Percentiles rank a stretch among this genome's conserved stretches.
These are phyloP conservation scores for Ajuga reptans DNA, from an alignment of 305 asterid species.

Conservation along the genomic window DNA sequence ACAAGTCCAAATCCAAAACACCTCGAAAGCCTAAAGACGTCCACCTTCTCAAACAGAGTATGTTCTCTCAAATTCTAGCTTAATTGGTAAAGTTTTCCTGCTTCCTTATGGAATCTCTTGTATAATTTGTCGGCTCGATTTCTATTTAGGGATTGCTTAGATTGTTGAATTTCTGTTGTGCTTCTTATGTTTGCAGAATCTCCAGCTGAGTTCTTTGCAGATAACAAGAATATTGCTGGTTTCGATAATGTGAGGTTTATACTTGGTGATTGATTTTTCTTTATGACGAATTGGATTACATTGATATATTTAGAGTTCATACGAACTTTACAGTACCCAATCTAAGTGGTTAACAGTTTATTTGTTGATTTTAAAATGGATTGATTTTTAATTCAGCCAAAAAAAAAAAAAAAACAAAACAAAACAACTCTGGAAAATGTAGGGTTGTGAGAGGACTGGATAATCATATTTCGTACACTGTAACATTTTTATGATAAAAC, in stretches of 20 bases:
- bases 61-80: neutral
- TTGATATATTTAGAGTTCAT: neutral
- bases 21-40: slow-evolving; percentile 54
- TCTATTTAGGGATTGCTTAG: neutral
- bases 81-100: neutral
- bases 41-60: slow-evolving; percentile 75
- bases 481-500: neutral
- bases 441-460: neutral
- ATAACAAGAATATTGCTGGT: slow-evolving; percentile 87
- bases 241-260: slow-evolving; percentile 69
- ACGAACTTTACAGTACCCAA: neutral
- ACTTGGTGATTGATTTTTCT: neutral
- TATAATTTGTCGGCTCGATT: neutral
- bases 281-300: neutral
- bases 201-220: slow-evolving; percentile 91
- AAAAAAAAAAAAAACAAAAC: too few species aligned
- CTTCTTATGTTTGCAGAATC: slow-evolving; percentile 50
- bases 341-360: neutral
- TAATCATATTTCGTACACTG: neutral
- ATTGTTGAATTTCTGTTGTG: slow-evolving; percentile 4
- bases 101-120: neutral
- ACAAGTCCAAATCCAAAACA: slow-evolving; percentile 48
- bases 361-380: neutral
- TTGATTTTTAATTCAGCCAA: neutral
- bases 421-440: neutral